A percentile compares a stretch with the other conserved stretches of the same genome.
phyloP scores from a whole-genome alignment of 805 yeast species.

The Soucietia sequanensis region DNA sequence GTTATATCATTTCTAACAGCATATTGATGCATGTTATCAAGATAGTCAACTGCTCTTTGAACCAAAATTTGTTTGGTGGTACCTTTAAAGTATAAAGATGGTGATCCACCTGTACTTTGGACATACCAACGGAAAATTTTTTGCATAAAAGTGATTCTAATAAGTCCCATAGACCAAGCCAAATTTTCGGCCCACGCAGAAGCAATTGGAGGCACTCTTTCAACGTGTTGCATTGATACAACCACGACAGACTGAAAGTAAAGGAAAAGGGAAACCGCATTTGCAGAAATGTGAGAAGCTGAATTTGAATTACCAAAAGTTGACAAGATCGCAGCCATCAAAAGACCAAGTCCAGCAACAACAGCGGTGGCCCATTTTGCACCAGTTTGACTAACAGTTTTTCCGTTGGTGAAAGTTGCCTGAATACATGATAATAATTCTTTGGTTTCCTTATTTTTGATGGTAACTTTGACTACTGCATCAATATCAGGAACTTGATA shows the following conservation, averaged over 20 bases:
- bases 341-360: constrained; percentile 82
- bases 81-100: constrained; percentile 63
- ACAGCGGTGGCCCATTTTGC: constrained; percentile 95
- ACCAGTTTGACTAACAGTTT: constrained; percentile 74
- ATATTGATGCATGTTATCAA: constrained; percentile 21
- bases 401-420: constrained; percentile 71
- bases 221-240: constrained; percentile 81
- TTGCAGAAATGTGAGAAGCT: constrained; percentile 86
- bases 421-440: constrained; percentile 69
- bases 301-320: constrained; percentile 86
- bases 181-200: constrained; percentile 88
- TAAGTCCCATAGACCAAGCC: constrained; percentile 94
- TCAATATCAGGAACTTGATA: constrained; percentile 85
- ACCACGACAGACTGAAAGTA: constrained; percentile 89
- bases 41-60: constrained; percentile 56
- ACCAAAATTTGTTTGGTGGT: constrained; percentile 67
- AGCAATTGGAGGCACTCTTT: constrained; percentile 87
- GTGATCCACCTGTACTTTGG: constrained; percentile 86
- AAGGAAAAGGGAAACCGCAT: constrained; percentile 75
- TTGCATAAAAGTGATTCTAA: constrained; percentile 79
- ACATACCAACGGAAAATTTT: constrained; percentile 79
- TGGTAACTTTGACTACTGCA: constrained; percentile 63
- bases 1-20: constrained; percentile 7
- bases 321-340: constrained; percentile 78
- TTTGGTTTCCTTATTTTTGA: constrained; percentile 40